phyloP scores from a whole-genome alignment of 1,284 basidiomycete genomes.

The Chalciporus sp. region DNA sequence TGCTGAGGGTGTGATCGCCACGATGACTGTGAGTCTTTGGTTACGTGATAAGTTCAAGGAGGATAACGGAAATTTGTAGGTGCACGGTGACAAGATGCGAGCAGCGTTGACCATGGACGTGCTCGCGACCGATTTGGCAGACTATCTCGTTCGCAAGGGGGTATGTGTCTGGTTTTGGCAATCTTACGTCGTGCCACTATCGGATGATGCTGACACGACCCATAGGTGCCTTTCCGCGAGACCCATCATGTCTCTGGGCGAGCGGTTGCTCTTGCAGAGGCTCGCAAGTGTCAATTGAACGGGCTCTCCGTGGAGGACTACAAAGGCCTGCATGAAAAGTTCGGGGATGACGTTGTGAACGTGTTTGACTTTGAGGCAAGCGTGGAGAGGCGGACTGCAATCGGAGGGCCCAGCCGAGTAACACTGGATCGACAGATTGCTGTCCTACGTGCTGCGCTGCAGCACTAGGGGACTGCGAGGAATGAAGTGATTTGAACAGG shows the following conservation, averaged over 20 bases:
- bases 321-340: conserved; percentile 74
- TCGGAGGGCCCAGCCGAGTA: conserved; percentile 86
- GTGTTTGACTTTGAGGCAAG: conserved; percentile 94
- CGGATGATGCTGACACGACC: neutral
- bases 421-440: conserved; percentile 88
- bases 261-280: conserved; percentile 92
- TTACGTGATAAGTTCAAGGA: neutral
- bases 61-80: conserved; percentile 46
- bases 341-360: conserved; percentile 77
- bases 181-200: neutral
- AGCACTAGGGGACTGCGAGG: neutral
- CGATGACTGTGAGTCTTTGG: conserved; percentile 68
- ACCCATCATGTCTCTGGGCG: conserved; percentile 98
- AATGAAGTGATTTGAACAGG: neutral
- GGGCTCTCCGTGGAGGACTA: conserved; percentile 83
- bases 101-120: conserved; percentile 94
- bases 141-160: conserved; percentile 97
- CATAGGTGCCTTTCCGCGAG: conserved; percentile 90
- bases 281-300: conserved; percentile 78
- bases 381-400: conserved; percentile 92
- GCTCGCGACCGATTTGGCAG: conserved; percentile 95
- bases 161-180: conserved; percentile 51
- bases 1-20: conserved; percentile 92
- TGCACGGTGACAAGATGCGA: conserved; percentile 89
- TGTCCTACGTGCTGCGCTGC: conserved; percentile 53